Evolutionary conservation across 148 eudicot genomes (phyloP).

Genomic region (Suaeda aralocaspica): DNA sequence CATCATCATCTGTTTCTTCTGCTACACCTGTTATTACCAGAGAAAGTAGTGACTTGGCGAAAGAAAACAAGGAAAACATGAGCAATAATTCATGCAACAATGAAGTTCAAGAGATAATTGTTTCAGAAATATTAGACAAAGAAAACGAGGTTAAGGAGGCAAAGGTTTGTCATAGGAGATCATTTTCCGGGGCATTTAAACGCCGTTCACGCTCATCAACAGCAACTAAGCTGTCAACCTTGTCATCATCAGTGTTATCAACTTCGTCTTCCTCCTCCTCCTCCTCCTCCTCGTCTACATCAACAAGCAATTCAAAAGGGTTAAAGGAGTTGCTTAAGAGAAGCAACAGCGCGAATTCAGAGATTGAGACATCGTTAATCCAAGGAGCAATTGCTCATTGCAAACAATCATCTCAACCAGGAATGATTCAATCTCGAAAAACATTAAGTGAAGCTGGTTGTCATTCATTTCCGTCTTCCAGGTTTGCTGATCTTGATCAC

Average conservation of each 20-base stretch:
- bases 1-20: conserved; percentile 10
- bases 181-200: conserved; percentile 71
- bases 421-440: conserved; percentile 32
- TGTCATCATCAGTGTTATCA: conserved; percentile 37
- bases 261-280: conserved; percentile 43
- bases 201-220: conserved; percentile 38
- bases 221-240: conserved; percentile 14
- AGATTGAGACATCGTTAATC: conserved; percentile 55
- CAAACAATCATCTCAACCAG: conserved; percentile 46
- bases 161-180: conserved; percentile 46
- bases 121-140: conserved; percentile 20
- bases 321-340: conserved; percentile 27
- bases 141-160: conserved; percentile 23
- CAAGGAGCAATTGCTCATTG: conserved; percentile 92
- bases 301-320: conserved; percentile 29
- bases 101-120: conserved; percentile 15
- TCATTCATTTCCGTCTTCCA: conserved; percentile 46
- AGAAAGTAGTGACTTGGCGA: conserved; percentile 14
- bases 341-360: conserved; percentile 47
- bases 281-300: conserved; percentile 30
- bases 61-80: conserved; percentile 16
- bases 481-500: conserved; percentile 33
- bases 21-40: conserved; percentile 16
- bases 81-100: conserved; percentile 25
- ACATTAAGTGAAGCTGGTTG: conserved; percentile 42